phyloP scores from a whole-genome alignment of 257 asterid genomes.

The Asclepias syriaca region DNA sequence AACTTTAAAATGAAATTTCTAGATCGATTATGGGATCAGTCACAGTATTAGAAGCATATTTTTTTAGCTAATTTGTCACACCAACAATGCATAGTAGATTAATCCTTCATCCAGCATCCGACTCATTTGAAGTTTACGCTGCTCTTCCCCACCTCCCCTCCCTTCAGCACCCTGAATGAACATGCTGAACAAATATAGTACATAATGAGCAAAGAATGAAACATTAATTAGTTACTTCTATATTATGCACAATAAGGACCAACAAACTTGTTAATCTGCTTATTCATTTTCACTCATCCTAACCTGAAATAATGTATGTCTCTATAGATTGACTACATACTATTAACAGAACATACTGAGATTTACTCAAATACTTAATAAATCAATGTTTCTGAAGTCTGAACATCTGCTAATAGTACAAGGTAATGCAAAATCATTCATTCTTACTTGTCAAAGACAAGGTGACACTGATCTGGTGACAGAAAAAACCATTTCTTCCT shows the following conservation, averaged over 20 bases:
- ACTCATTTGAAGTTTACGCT: not conserved
- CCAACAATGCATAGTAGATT: not conserved
- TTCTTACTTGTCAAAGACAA: slow-evolving; percentile 68
- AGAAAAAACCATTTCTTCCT: slow-evolving; percentile 87
- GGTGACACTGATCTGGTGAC: slow-evolving; percentile 69
- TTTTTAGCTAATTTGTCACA: not conserved
- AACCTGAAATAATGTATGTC: not conserved
- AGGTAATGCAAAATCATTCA: slow-evolving; percentile 6
- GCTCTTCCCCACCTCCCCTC: not conserved
- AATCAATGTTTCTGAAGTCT: not conserved
- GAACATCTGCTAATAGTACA: not conserved
- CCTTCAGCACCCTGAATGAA: not conserved
- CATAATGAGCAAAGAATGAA: not conserved
- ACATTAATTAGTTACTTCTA: not conserved
- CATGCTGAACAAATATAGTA: not conserved
- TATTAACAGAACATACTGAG: not conserved
- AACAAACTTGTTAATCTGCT: not conserved
- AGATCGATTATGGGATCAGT: not conserved
- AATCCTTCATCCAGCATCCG: not conserved
- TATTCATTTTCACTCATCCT: not conserved
- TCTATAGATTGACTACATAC: too few relatives aligned
- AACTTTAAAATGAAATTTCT: not conserved
- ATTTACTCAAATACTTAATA: not conserved
- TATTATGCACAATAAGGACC: not conserved
- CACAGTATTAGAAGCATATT: not conserved